Evolutionary conservation across 768 basidiomycete genomes (phyloP), one percentile per base, ranked within the genome.

Genomic region (Rickenella mellea): DNA sequence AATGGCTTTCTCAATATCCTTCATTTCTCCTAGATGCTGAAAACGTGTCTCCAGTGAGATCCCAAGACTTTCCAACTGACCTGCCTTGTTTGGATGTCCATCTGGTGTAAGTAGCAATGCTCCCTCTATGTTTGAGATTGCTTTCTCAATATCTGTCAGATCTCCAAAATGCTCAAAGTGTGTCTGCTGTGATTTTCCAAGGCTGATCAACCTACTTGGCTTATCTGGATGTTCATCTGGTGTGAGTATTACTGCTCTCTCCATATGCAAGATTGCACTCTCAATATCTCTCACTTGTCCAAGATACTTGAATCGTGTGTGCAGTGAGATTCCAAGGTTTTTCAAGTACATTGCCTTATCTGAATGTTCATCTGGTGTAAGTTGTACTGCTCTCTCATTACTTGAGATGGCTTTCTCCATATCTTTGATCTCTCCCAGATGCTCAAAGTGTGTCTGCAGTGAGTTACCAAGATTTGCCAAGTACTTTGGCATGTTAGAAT

Each of bases 331-430:
- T 3, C 49, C 49, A 30, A 50, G 49, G 20, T 36, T 45, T 33
- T 40, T 20, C 8, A 51, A 24, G 7, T 20, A 26, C 8, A 11
- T 17, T 44, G 50, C 10, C 32, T 42, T 50, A n/a, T 33, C 32
- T 15, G 45, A 29, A 41, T 50, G 44, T 15, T 19, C 48, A 29
- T 39, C 27, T 12, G 48, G 41, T 12, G 48, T 49, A 50, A 14
- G 24, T 50, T 42, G 4, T 8, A 12, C 5, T 40, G 4, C 6
- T 10, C 43, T 7, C 45, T 21, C 27, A 12, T 27, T 24, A 24
- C 11, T 6, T 24, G 21, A 27, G 11, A 50, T 45, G 14, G 48
- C 20, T 22, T 17, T 17, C 14, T 50, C 30, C 6, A 51, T 12
- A 33, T 50, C 49, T 29, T 12, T 25, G 19, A 49, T 5, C 3